Base-by-base conservation (phyloP, 192 early-diverging fungal genomes). In the Entomortierella parvispora region DNA sequence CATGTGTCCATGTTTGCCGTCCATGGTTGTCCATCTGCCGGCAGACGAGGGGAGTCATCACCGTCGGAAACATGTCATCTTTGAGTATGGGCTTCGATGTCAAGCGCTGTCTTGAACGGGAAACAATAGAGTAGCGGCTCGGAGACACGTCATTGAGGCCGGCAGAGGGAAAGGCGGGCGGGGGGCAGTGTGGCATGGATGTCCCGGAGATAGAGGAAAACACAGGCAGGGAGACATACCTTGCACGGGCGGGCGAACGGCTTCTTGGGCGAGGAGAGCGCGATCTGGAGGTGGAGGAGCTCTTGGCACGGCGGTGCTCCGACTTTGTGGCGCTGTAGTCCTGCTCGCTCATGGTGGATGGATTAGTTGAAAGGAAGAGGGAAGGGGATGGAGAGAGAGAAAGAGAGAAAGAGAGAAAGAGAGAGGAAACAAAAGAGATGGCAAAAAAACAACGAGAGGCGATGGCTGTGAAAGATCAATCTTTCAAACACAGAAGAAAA, bases 221-320 rank as follows among this genome's bases (percentile, higher is more conserved):
- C n/a, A 31, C 26, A n/a, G 3, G 20, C 25, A 2, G 32, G 20
- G 31, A 25, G 37, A 68, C 65, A 37, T 77, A 77, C 74, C 65
- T 47, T 52, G 65, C 60, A 25, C 74, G 74, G 29, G 74, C 61
- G n/a, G 74, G 65, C 3, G 74, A 68, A 37, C 74, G 59, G 55
- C 65, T 68, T 64, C 74, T 77, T 25, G 74, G 74, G 34, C 74
- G 65, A 42, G 74, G 74, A 5, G 74, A 77, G 58, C 74, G 61
- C 32, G 74, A 77, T 52, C 74, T 59, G 14, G 74, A 77, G 65
- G 65, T 77, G 47, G 52, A 49, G 25, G 65, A 65, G 43, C 65
- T 77, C 31, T 68, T 65, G 23, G 48, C 74, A 44, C 65, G 65
- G 12, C 61, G 74, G 42, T 66, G 65, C 33, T 77, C 74, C 32